Evolutionary conservation across 1,284 basidiomycete species (phyloP).

Genomic region (Austroboletus niveus): DNA sequence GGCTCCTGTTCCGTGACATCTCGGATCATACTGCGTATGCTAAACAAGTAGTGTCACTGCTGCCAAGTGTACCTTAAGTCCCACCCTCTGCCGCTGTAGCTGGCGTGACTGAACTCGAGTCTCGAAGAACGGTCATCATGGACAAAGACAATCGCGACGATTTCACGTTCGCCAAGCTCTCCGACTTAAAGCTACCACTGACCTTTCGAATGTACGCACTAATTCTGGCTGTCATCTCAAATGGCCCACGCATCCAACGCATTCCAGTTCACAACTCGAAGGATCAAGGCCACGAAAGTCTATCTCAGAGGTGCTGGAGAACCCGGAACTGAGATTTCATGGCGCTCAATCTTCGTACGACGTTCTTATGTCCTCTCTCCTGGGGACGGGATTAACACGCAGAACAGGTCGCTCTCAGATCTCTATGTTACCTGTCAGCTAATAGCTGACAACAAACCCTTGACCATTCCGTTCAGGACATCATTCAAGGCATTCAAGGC

Average conservation of each 20-base stretch:
- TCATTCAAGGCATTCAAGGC: slow-evolving; percentile 90
- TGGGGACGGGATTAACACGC: slow-evolving; percentile 22
- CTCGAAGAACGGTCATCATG: slow-evolving; percentile 38
- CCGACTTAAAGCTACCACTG: slow-evolving; percentile 82
- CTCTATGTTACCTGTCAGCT: slow-evolving; percentile 91
- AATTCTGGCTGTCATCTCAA: slow-evolving; percentile 3
- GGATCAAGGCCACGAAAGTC: slow-evolving; percentile 68
- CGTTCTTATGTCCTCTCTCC: not conserved
- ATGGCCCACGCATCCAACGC: slow-evolving; percentile 6
- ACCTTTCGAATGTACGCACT: slow-evolving; percentile 80
- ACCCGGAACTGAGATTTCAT: slow-evolving; percentile 76
- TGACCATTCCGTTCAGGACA: slow-evolving; percentile 88
- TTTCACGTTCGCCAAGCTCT: slow-evolving; percentile 87
- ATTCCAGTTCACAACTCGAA: slow-evolving; percentile 76
- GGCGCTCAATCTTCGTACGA: slow-evolving; percentile 77
- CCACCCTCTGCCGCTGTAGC: not conserved
- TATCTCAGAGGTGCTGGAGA: slow-evolving; percentile 74
- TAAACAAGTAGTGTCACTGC: not conserved
- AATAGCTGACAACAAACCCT: slow-evolving; percentile 88
- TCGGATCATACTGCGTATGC: too few relatives aligned
- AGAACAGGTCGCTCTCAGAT: slow-evolving; percentile 70
- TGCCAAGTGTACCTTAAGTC: not conserved
- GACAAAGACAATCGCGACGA: slow-evolving; percentile 79
- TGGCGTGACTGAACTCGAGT: too few relatives aligned
- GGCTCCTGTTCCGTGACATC: slow-evolving; percentile 1